These are phyloP conservation scores for Coprinellus micaceus DNA, from an alignment of 768 basidiomycete species.

Conservation along the genomic window DNA sequence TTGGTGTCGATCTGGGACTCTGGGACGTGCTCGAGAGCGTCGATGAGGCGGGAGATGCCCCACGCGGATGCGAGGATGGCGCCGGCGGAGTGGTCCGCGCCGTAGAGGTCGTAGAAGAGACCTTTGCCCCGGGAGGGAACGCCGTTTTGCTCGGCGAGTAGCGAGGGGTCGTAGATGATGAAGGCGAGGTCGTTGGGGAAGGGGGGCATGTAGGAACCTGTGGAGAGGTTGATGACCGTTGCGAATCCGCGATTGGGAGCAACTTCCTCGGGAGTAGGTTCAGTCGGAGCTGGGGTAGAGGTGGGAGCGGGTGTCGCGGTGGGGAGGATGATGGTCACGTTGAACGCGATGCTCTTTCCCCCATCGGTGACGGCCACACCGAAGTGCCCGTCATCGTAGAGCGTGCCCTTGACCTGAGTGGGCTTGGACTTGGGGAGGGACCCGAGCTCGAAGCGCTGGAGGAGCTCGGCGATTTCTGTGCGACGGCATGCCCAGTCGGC, in stretches of 20 bases:
- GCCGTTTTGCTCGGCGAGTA: constrained; percentile 47
- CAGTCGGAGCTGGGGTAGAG: constrained; percentile 49
- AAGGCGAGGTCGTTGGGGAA: constrained; percentile 34
- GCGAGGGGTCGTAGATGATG: constrained; percentile 49
- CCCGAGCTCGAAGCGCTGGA: constrained; percentile 53
- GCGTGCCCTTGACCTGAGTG: constrained; percentile 38
- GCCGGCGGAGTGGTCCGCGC: constrained; percentile 39
- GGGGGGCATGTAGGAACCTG: constrained; percentile 28
- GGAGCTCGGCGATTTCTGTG: constrained; percentile 42
- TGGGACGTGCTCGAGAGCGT: constrained; percentile 48
- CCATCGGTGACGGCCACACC: constrained; percentile 44
- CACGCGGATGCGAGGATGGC: constrained; percentile 61
- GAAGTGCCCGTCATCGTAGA: constrained; percentile 36
- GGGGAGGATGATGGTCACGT: constrained; percentile 43
- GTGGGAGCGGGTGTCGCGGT: constrained; percentile 27
- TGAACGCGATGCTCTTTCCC: constrained; percentile 47
- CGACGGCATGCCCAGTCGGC: constrained; percentile 51
- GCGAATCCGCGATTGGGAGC: too few species aligned
- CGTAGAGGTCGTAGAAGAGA: constrained; percentile 57
- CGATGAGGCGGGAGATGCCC: constrained; percentile 58
- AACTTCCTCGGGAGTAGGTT: too few species aligned
- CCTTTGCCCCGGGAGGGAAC: constrained; percentile 47
- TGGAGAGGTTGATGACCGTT: constrained; percentile 53
- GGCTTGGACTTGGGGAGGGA: constrained; percentile 43
- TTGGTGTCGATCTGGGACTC: constrained; percentile 39